These are phyloP conservation scores for Boletus patriciae DNA, from an alignment of 768 basidiomycete species.

Conservation along the genomic window DNA sequence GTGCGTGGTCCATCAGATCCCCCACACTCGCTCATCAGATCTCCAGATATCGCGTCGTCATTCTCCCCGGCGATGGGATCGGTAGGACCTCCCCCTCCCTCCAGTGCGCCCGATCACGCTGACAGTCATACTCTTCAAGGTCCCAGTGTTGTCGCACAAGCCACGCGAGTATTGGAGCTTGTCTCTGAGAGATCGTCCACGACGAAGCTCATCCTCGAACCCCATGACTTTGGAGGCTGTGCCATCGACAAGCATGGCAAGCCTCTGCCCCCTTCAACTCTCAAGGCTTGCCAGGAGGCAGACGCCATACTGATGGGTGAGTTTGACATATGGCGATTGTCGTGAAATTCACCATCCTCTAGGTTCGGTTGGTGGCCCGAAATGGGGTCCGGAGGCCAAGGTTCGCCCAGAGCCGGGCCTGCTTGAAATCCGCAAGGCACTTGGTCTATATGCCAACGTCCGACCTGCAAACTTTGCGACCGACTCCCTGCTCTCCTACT, in stretches of 20 bases:
- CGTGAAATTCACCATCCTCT: constrained; percentile 3
- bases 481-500: constrained; percentile 80
- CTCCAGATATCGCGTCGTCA: constrained; percentile 77
- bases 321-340: constrained; percentile 14
- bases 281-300: constrained; percentile 87
- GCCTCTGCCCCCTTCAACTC: constrained; percentile 79
- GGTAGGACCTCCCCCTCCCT: constrained; percentile 52
- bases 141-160: constrained; percentile 87
- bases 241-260: constrained; percentile 90
- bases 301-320: constrained; percentile 96
- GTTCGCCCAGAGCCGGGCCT: constrained; percentile 93
- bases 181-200: constrained; percentile 62
- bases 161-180: constrained; percentile 75
- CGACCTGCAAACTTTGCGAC: constrained; percentile 95
- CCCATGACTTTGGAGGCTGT: constrained; percentile 84
- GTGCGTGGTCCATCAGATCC: constrained; percentile 32
- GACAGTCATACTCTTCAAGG: constrained; percentile 44
- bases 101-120: background rate
- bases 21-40: constrained; percentile 8
- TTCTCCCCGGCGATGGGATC: constrained; percentile 97
- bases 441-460: constrained; percentile 97
- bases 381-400: constrained; percentile 90
- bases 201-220: constrained; percentile 70
- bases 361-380: constrained; percentile 99
- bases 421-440: constrained; percentile 81